Evolutionary conservation across 176 grass and related monocot genomes (phyloP).

Genomic region (Leersia perrieri): DNA sequence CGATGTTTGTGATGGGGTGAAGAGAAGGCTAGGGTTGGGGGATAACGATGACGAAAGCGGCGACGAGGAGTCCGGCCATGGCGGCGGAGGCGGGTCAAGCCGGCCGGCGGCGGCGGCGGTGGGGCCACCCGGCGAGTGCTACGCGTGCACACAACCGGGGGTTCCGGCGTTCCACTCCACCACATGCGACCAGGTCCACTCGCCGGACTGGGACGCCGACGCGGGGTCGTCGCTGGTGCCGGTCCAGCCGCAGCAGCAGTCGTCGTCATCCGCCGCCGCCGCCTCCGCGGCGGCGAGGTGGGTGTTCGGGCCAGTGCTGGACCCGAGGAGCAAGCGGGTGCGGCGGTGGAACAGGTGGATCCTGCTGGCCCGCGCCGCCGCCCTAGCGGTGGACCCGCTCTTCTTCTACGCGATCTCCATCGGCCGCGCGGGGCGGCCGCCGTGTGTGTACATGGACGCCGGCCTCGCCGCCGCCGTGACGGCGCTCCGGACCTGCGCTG

Average conservation of each 20-base stretch:
- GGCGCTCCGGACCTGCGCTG: conserved; percentile 64
- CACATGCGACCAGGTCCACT: conserved; percentile 82
- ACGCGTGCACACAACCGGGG: conserved; percentile 94
- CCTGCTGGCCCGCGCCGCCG: conserved; percentile 68
- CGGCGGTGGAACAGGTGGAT: conserved; percentile 85
- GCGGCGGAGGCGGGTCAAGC: background rate
- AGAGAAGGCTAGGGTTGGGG: conserved; percentile 12
- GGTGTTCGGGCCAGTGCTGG: conserved; percentile 72
- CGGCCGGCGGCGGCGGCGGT: background rate
- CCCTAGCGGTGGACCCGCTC: conserved; percentile 77
- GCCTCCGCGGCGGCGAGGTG: conserved; percentile 44
- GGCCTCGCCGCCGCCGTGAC: conserved; percentile 58
- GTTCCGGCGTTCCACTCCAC: conserved; percentile 92
- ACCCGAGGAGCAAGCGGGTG: conserved; percentile 77
- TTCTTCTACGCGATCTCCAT: conserved; percentile 94
- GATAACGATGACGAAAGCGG: background rate
- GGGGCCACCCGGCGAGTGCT: conserved; percentile 59
- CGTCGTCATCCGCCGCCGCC: background rate
- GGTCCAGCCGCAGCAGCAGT: conserved; percentile 44
- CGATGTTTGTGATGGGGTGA: conserved; percentile 16
- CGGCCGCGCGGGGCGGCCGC: conserved; percentile 40
- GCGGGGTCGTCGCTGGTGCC: conserved; percentile 91
- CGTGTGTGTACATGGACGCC: conserved; percentile 63
- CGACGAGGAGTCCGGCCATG: conserved; percentile 35
- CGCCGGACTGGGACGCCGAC: conserved; percentile 82